A percentile compares a stretch with the other conserved stretches of the same genome.
These are phyloP conservation scores for Pichia ethanolica DNA, from an alignment of 805 yeast species.

Conservation along the genomic window DNA sequence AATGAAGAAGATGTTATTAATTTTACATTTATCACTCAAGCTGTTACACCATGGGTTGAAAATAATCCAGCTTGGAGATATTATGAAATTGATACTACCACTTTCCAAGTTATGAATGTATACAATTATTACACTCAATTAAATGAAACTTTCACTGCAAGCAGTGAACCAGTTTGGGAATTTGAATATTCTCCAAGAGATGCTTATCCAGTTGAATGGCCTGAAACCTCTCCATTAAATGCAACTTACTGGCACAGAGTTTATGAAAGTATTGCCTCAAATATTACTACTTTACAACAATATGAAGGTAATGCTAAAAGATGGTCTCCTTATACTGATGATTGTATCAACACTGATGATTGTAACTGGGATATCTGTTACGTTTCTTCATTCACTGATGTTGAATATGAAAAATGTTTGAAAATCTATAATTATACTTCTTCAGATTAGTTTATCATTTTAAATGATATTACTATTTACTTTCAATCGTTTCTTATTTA, in stretches of 20 bases:
- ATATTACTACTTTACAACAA: conserved; percentile 38
- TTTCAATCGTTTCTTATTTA: background rate
- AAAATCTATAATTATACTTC: background rate
- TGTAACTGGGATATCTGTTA: conserved; percentile 36
- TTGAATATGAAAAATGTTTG: conserved; percentile 20
- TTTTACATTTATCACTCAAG: conserved; percentile 59
- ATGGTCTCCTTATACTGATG: conserved; percentile 46
- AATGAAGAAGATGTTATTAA: conserved; percentile 40
- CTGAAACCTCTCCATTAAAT: conserved; percentile 49
- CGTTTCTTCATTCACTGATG: conserved; percentile 30
- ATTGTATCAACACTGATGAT: conserved; percentile 44
- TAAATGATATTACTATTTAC: background rate
- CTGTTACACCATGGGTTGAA: conserved; percentile 53
- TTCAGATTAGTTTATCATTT: background rate
- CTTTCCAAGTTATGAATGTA: conserved; percentile 55
- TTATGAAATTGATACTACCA: conserved; percentile 55
- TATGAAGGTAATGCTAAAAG: conserved; percentile 46
- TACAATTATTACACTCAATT: conserved; percentile 53
- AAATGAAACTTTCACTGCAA: conserved; percentile 50
- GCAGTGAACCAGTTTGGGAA: conserved; percentile 55
- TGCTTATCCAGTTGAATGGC: conserved; percentile 53
- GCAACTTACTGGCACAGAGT: conserved; percentile 63
- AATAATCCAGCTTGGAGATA: conserved; percentile 69
- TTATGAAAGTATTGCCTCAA: conserved; percentile 36
- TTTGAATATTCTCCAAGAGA: conserved; percentile 61